Evolutionary conservation across 352 stramenopile species (phyloP), one percentile per base, ranked within the genome.

Genomic region (Phytophthora sojae): DNA sequence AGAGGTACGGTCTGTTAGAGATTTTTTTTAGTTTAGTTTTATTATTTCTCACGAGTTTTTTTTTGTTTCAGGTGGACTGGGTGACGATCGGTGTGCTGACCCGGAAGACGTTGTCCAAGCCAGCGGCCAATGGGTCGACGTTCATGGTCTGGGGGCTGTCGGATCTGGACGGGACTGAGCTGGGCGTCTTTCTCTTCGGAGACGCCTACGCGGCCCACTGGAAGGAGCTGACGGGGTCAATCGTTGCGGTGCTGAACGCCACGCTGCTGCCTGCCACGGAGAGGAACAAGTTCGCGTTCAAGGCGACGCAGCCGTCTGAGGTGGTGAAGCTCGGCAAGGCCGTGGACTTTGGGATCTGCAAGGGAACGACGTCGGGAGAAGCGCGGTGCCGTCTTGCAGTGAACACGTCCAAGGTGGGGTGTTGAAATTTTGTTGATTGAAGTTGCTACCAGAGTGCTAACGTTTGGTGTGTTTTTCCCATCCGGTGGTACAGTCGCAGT

Each of bases 141-240:
- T 96, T 93, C 64, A 89, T 94, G 76, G 89, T 94, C 14, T 96
- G 89, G 89, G 85, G 77, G 14, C 69, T 96, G 29, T 91, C 88
- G 14, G 84, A 96, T 52, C 62, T 96, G 21, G 76, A 85, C 6
- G 83, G 70, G 47, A 91, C 83, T 1, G 88, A 94, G 32, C 55
- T 94, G 17, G 85, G 79, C 19, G 65, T 96, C 37, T 96, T 96
- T 47, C 79, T 96, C 30, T 94, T 95, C 53, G 79, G 80, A 45
- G 79, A 86, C 32, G 89, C 86, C 37, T 96, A 96, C 71, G 71
- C 80, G 0, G 50, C 26, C n/a, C 86, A 96, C 58, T 94, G 87
- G 87, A 87, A 79, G 21, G 75, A 85, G 45, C 25, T 81, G 17
- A 81, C 90, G 26, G 89, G 89, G 14, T 79, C 79, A 2, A 60